A percentile compares a stretch with the other conserved stretches of the same genome.
Conservation (phyloP, 2,329 filamentous ascomycete species). For the Colletotrichum scovillei region DNA sequence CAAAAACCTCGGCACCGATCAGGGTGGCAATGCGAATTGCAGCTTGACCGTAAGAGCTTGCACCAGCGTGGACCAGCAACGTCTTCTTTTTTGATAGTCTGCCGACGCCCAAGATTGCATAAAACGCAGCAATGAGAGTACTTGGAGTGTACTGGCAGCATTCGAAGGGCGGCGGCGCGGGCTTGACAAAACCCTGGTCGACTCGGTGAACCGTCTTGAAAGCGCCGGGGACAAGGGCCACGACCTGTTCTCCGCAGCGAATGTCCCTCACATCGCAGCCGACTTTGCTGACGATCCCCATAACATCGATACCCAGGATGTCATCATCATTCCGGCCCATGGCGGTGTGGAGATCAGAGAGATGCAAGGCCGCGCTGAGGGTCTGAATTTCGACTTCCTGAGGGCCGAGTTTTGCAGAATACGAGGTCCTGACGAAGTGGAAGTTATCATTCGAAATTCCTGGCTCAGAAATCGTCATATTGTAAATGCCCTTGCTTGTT, state of each 20-base stretch:
- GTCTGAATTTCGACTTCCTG: slow-evolving; percentile 56
- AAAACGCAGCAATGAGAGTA: slow-evolving; percentile 53
- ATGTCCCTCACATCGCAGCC: slow-evolving; percentile 48
- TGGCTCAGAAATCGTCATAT: slow-evolving; percentile 42
- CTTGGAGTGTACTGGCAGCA: slow-evolving; percentile 44
- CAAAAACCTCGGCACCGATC: slow-evolving; percentile 53
- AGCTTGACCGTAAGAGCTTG: slow-evolving; percentile 55
- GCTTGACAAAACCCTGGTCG: slow-evolving; percentile 50
- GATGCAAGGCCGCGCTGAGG: slow-evolving; percentile 46
- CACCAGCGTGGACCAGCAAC: slow-evolving; percentile 57
- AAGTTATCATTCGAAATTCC: slow-evolving; percentile 41
- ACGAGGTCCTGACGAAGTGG: slow-evolving; percentile 38
- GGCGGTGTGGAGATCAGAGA: slow-evolving; percentile 49
- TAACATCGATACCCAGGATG: slow-evolving; percentile 53
- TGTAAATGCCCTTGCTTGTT: background rate
- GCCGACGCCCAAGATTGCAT: slow-evolving; percentile 49
- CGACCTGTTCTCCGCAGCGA: slow-evolving; percentile 53
- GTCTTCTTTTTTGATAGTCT: slow-evolving; percentile 42
- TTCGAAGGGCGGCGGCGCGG: background rate
- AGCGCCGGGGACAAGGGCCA: slow-evolving; percentile 50
- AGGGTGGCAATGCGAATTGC: slow-evolving; percentile 54
- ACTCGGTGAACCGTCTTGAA: slow-evolving; percentile 48
- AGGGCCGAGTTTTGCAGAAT: slow-evolving; percentile 38
- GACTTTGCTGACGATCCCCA: slow-evolving; percentile 48
- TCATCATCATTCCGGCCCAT: slow-evolving; percentile 46